Percentiles rank a stretch among this genome's conserved stretches.
phyloP scores from a whole-genome alignment of 2,329 filamentous ascomycete species.

The Trichoderma brevicompactum region DNA sequence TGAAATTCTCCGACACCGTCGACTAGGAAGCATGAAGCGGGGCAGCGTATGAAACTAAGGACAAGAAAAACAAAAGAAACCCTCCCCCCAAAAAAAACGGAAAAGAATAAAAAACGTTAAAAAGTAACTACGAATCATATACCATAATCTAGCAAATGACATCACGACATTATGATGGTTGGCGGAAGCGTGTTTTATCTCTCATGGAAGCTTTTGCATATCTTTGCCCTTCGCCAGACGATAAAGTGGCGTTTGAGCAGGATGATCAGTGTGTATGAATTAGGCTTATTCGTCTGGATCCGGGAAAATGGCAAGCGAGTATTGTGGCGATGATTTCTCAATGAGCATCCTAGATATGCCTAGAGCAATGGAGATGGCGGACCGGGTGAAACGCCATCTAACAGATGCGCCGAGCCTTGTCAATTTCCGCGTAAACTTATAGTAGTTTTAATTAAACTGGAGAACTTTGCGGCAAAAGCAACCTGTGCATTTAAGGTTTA shows the following conservation, averaged over 20 bases:
- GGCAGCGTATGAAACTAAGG: slow-evolving; percentile 49
- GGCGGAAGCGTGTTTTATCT: neutral
- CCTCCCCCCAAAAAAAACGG: neutral
- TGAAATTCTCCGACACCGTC: slow-evolving; percentile 40
- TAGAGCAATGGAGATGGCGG: neutral
- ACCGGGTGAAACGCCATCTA: neutral
- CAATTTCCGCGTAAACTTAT: too few species aligned
- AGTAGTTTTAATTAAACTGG: too few species aligned
- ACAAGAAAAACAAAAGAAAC: neutral
- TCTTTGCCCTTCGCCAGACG: neutral
- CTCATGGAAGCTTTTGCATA: neutral
- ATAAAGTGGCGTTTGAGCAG: neutral
- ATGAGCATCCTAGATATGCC: neutral
- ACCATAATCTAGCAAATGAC: slow-evolving; percentile 11
- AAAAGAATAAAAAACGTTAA: neutral
- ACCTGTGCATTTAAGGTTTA: too few species aligned
- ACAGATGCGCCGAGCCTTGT: too few species aligned
- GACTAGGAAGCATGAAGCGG: slow-evolving; percentile 47
- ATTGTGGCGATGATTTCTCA: neutral
- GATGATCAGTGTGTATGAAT: too few species aligned
- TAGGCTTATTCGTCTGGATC: neutral
- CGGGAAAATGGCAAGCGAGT: neutral
- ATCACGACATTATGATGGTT: slow-evolving; percentile 21
- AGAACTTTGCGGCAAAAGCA: too few species aligned
- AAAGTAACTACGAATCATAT: slow-evolving; percentile 1